A percentile compares a stretch with the other conserved stretches of the same genome.
Evolutionary conservation across 2,329 filamentous ascomycete species (phyloP).

Genomic region (Truncatella angustata): DNA sequence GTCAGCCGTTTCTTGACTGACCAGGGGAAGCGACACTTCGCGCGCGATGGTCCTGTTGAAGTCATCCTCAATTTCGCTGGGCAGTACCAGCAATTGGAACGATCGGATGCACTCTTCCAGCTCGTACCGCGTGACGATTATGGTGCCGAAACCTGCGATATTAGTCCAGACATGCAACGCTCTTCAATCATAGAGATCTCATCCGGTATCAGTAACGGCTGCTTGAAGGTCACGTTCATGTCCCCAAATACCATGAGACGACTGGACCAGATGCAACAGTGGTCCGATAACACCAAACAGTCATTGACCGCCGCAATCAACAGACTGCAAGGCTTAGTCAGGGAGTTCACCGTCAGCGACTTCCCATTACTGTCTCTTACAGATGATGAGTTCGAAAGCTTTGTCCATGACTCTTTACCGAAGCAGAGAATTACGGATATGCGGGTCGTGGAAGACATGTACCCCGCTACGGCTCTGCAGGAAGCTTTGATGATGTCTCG

Average conservation of each 20-base stretch:
- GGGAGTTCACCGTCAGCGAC: constrained; percentile 28
- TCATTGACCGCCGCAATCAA: constrained; percentile 5
- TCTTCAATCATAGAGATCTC: constrained; percentile 23
- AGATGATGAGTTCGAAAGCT: constrained; percentile 26
- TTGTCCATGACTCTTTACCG: constrained; percentile 13
- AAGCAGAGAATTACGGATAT: constrained; percentile 9
- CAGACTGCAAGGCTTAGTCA: background rate
- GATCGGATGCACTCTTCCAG: constrained; percentile 44
- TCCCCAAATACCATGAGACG: constrained; percentile 22
- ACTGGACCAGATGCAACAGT: constrained; percentile 18
- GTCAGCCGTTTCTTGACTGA: background rate
- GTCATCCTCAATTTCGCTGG: constrained; percentile 47
- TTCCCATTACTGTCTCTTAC: constrained; percentile 30
- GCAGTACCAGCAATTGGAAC: constrained; percentile 42
- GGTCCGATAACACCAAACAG: constrained; percentile 14
- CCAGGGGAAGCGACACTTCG: background rate
- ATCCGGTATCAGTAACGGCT: constrained; percentile 18
- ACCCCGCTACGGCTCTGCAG: constrained; percentile 53
- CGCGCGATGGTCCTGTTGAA: background rate
- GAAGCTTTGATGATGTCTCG: constrained; percentile 44
- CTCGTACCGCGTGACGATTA: constrained; percentile 48
- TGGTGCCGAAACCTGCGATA: constrained; percentile 20
- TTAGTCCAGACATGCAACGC: constrained; percentile 18
- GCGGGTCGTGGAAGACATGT: constrained; percentile 41
- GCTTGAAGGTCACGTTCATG: constrained; percentile 22